These are phyloP conservation scores for Aspergillus heteromorphus DNA, from an alignment of 495 filamentous ascomycete genomes.

Conservation along the genomic window DNA sequence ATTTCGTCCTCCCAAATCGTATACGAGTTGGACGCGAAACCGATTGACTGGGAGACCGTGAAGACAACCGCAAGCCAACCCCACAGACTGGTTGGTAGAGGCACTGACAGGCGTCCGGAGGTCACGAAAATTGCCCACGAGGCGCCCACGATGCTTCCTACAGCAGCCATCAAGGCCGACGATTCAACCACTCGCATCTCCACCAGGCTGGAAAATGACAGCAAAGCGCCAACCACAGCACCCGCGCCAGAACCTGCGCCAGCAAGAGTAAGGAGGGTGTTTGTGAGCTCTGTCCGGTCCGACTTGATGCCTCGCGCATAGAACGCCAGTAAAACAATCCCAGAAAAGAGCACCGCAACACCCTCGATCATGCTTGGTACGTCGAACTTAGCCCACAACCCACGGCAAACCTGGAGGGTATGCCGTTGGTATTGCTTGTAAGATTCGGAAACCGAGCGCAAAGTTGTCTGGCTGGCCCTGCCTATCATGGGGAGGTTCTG, in stretches of 20 bases:
- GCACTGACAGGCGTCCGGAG: constrained; percentile 42
- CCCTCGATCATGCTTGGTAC: constrained; percentile 77
- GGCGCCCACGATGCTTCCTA: constrained; percentile 60
- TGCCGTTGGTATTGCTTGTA: constrained; percentile 71
- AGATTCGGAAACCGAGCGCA: constrained; percentile 46
- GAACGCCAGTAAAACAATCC: constrained; percentile 59
- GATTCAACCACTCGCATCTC: constrained; percentile 25
- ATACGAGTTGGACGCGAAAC: constrained; percentile 95
- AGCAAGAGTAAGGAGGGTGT: constrained; percentile 41
- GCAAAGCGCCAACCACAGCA: constrained; percentile 24
- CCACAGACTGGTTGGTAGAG: constrained; percentile 78
- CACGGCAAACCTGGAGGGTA: constrained; percentile 74
- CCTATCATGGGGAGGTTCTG: constrained; percentile 31
- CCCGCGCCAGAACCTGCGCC: constrained; percentile 39
- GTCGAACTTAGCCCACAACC: constrained; percentile 88
- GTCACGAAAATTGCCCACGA: constrained; percentile 48
- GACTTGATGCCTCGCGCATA: constrained; percentile 60
- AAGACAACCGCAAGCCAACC: constrained; percentile 78
- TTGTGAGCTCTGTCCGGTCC: constrained; percentile 49
- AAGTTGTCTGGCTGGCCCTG: constrained; percentile 27
- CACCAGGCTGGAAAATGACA: constrained; percentile 20
- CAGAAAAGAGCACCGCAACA: constrained; percentile 60
- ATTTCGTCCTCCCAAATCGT: constrained; percentile 99
- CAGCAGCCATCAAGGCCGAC: constrained; percentile 44
- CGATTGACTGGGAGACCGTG: constrained; percentile 74